Conservation (phyloP, 2,329 filamentous ascomycete species). For the Zopfia rhizophila region DNA sequence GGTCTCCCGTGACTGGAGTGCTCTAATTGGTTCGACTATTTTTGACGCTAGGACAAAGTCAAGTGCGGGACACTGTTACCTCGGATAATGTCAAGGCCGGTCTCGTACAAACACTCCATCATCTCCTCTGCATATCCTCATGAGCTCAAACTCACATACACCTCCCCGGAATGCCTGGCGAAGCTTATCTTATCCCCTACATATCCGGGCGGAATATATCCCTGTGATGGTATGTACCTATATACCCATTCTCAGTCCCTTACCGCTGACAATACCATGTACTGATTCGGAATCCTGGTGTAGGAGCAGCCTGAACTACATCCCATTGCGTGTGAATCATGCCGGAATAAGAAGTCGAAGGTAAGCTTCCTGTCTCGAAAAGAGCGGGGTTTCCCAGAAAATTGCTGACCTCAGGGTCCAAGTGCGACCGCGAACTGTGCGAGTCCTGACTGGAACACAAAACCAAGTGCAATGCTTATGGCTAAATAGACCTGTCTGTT, state of each 20-base stretch:
- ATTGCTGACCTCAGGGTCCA: too few relatives aligned
- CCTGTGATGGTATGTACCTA: constrained; percentile 24
- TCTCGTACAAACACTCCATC: constrained; percentile 22
- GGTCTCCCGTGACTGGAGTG: too few relatives aligned
- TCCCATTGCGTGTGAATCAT: constrained; percentile 38
- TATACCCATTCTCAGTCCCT: constrained; percentile 11
- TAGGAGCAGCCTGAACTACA: constrained; percentile 22
- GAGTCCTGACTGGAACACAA: not conserved
- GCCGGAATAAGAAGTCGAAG: constrained; percentile 39
- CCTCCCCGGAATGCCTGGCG: too few relatives aligned
- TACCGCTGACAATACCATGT: constrained; percentile 4
- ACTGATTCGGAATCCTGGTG: constrained; percentile 14
- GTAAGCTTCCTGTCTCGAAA: constrained; percentile 17
- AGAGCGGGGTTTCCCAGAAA: constrained; percentile 12
- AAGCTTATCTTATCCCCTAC: too few relatives aligned
- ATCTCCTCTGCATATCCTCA: constrained; percentile 7
- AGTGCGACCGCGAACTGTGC: constrained; percentile 33
- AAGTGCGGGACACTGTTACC: too few relatives aligned
- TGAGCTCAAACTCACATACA: constrained; percentile 2
- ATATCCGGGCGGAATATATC: constrained; percentile 5
- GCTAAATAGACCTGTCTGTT: constrained; percentile 23
- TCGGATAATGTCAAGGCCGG: constrained; percentile 37
- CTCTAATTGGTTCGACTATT: too few relatives aligned
- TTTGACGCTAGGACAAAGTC: constrained; percentile 38
- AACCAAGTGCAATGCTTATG: not conserved